Evolutionary conservation across 345 rosid genomes (phyloP).

Genomic region (Litchi chinensis): DNA sequence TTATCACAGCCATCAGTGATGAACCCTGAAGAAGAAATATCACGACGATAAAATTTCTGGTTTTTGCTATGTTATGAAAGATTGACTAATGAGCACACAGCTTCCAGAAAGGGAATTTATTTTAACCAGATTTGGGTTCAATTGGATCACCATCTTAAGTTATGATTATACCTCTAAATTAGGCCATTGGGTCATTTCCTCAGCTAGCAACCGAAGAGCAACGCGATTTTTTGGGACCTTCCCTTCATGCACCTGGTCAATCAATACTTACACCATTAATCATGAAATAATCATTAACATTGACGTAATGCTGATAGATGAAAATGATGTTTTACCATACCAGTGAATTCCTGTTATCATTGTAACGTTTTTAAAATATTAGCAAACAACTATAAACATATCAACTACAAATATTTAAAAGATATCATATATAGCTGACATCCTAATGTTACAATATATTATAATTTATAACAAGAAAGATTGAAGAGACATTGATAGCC

Average conservation of each 20-base stretch:
- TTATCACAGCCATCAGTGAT: background rate
- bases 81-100: background rate
- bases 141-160: background rate
- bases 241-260: slow-evolving; percentile 74
- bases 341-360: background rate
- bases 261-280: slow-evolving; percentile 13
- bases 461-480: background rate
- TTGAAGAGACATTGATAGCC: background rate
- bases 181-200: slow-evolving; percentile 91
- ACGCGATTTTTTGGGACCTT: slow-evolving; percentile 71
- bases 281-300: slow-evolving; percentile 9
- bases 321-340: background rate
- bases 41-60: background rate
- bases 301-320: background rate
- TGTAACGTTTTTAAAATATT: background rate
- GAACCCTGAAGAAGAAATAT: background rate
- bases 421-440: background rate
- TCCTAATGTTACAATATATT: background rate
- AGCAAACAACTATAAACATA: background rate
- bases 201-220: slow-evolving; percentile 75
- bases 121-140: background rate
- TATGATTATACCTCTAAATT: slow-evolving; percentile 71
- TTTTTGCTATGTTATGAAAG: background rate
- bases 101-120: background rate
- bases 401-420: background rate